phyloP scores from a whole-genome alignment of 2,329 filamentous ascomycete genomes.

The Xenoacremonium recifei region DNA sequence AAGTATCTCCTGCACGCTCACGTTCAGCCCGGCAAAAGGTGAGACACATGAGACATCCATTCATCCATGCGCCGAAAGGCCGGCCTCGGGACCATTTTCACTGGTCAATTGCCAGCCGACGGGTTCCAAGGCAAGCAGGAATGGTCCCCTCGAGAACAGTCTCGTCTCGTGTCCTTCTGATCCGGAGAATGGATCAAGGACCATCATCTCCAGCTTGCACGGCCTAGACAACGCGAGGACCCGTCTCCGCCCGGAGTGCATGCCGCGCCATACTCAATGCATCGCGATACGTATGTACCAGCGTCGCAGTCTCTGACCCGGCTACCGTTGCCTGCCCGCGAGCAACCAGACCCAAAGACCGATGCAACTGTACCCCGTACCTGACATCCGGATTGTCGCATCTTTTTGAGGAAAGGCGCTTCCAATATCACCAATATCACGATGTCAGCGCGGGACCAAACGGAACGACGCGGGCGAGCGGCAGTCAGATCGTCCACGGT shows the following conservation, averaged over 20 bases:
- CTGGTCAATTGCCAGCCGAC: no score
- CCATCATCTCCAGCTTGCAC: neutral
- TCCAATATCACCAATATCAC: no score
- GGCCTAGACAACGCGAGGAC: slow-evolving; percentile 8
- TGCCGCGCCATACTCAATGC: neutral
- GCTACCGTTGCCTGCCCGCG: neutral
- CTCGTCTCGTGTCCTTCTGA: no score
- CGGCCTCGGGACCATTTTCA: no score
- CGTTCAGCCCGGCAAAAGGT: no score
- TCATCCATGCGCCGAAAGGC: no score
- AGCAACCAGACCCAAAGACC: slow-evolving; percentile 1
- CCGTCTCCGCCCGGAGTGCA: slow-evolving; percentile 21
- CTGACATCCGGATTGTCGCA: slow-evolving; percentile 15
- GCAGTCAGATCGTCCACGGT: slow-evolving; percentile 7
- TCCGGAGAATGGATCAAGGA: neutral
- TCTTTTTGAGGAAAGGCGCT: slow-evolving; percentile 2
- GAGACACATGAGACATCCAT: no score
- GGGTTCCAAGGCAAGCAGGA: no score
- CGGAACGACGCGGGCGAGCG: slow-evolving; percentile 26
- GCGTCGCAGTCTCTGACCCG: no score
- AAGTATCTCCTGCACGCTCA: no score
- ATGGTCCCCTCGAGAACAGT: no score
- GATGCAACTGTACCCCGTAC: slow-evolving; percentile 1
- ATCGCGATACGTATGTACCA: no score
- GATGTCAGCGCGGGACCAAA: slow-evolving; percentile 25